Evolutionary conservation across 805 yeast genomes (phyloP), one percentile per base, ranked within the genome.

Genomic region (Myxozyma monticola): DNA sequence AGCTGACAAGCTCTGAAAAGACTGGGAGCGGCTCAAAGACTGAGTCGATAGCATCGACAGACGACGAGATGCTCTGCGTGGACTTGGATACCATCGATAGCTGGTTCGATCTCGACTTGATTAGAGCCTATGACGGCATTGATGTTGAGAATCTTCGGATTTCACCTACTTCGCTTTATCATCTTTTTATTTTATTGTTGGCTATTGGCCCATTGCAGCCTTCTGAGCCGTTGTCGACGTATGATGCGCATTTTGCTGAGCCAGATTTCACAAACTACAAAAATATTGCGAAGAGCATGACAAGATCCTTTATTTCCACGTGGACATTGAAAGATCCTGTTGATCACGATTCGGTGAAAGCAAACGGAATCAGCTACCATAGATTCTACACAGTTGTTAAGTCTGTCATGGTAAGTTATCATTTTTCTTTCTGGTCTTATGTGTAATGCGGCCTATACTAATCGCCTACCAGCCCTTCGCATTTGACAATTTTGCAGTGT

Each of bases 151-250:
- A 65, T 1, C 49, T 76, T 33, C 52, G 58, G 1, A 52, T 83
- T 0, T 60, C 74, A 0, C 80, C 78, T 0, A 45, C 60, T 0
- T 72, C 71, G 4, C 50, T 84, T 28, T 65, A 70, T 2, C 69
- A 69, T 4, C 40, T 84, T 1, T 44, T 84, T 9, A 70, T 83
- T 0, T 76, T 84, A 51, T 51, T 77, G 18, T 67, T 85, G 28
- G 55, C 77, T 0, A 60, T 80, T 1, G 66, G 73, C 0, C 70
- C 78, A 8, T 57, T 73, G 56, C 65, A 66, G 62, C 70, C 63
- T 44, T 62, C 50, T 40, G 65, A 71, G 68, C 72, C 72, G 48
- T 54, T 65, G 30, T 54, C 49, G 28, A 59, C 56, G 14, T 60
- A 65, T 35, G 51, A 56, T 1, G 53, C 59, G 1, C 62, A 60